These are phyloP conservation scores for Pueraria montana DNA, from an alignment of 306 rosid genomes.

Conservation along the genomic window DNA sequence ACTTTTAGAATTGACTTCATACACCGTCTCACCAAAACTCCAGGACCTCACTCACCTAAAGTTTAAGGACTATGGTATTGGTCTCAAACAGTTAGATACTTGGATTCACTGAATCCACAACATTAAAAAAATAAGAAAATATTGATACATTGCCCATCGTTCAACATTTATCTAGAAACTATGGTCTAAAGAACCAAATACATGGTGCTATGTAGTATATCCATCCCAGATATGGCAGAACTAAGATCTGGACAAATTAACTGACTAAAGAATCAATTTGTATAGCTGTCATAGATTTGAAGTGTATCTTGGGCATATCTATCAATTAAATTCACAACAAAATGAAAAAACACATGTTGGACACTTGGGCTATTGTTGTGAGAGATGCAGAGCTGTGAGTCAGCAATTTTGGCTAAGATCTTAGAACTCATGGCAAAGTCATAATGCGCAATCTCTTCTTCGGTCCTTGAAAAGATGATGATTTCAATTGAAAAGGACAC, in stretches of 20 bases:
- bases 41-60: not conserved
- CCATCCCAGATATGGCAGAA: not conserved
- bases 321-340: conserved; percentile 24
- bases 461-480: conserved; percentile 37
- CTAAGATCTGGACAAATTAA: not conserved
- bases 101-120: not conserved
- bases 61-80: not conserved
- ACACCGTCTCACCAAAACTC: not conserved
- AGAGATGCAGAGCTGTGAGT: conserved; percentile 13
- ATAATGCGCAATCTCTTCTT: conserved; percentile 21
- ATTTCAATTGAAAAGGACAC: conserved; percentile 27
- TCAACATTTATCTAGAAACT: not conserved
- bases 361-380: conserved; percentile 44
- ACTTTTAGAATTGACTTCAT: conserved; percentile 15
- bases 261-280: not conserved
- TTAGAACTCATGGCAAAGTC: conserved; percentile 35
- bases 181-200: not conserved
- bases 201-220: not conserved
- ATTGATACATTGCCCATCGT: not conserved
- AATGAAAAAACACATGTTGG: conserved; percentile 33
- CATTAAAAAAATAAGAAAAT: not conserved
- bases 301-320: conserved; percentile 18
- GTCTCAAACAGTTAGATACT: conserved; percentile 1
- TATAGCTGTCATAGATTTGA: conserved; percentile 51
- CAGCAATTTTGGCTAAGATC: conserved; percentile 51